These are phyloP conservation scores for Scheffersomyces illinoinensis DNA, from an alignment of 1,139 yeast species.

Conservation along the genomic window DNA sequence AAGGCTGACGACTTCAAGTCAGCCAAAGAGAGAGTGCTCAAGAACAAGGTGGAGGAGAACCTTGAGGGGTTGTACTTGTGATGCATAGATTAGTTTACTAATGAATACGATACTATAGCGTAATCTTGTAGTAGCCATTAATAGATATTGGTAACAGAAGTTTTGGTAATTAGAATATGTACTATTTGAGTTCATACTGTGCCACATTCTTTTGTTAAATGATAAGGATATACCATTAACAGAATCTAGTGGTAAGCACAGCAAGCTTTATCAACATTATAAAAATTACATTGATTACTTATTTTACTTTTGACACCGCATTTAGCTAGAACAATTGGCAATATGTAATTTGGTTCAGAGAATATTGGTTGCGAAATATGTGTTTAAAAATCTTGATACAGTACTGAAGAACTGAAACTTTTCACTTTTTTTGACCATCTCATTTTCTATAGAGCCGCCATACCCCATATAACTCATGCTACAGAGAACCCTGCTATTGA, in stretches of 20 bases:
- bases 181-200: no score
- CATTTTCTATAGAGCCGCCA: background rate
- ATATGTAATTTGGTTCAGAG: no score
- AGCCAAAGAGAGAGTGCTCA: constrained; percentile 95
- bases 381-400: no score
- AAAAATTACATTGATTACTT: no score
- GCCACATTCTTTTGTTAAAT: no score
- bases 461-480: background rate
- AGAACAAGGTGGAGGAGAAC: constrained; percentile 96
- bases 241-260: no score
- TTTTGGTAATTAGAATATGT: no score
- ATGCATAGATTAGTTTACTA: constrained; percentile 1
- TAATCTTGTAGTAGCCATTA: background rate
- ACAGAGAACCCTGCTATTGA: background rate
- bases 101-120: background rate
- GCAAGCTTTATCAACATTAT: no score
- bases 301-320: no score
- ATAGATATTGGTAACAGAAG: no score
- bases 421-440: background rate
- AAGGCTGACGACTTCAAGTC: constrained; percentile 91
- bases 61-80: constrained; percentile 91
- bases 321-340: no score
- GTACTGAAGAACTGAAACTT: background rate
- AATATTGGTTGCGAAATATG: background rate
- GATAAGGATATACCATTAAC: no score